Evolutionary conservation across 257 asterid species (phyloP).

Genomic region (Capsicum chinense): DNA sequence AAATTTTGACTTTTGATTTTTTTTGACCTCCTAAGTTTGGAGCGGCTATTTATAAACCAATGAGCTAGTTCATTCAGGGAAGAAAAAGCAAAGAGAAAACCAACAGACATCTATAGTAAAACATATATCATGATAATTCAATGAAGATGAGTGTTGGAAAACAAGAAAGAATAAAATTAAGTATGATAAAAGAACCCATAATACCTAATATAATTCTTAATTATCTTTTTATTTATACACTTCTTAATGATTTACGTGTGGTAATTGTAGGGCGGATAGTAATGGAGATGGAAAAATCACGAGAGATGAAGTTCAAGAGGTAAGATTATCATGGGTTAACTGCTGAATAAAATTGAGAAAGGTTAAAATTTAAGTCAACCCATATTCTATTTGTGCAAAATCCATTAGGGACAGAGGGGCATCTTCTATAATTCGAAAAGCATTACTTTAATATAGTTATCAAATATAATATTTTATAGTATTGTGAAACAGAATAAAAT

Average conservation of each 20-base stretch:
- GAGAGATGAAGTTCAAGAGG: conserved; percentile 89
- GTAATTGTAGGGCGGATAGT: conserved; percentile 71
- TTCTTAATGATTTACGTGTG: neutral
- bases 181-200: neutral
- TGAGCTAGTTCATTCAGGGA: neutral
- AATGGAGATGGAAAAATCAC: conserved; percentile 92
- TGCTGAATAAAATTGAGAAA: conserved; percentile 22
- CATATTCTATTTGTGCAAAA: conserved; percentile 35
- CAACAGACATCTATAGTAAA: neutral
- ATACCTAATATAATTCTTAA: neutral
- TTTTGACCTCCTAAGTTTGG: neutral
- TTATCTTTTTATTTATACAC: neutral
- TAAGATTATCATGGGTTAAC: conserved; percentile 38
- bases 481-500: neutral
- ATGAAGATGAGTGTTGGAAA: neutral
- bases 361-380: conserved; percentile 42
- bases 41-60: neutral
- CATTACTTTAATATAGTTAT: conserved; percentile 17
- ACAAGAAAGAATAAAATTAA: neutral
- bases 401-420: neutral
- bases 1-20: neutral
- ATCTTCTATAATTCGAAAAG: conserved; percentile 1
- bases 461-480: neutral
- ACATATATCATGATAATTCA: neutral
- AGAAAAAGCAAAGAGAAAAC: neutral